These are phyloP conservation scores for Apiotrichum domesticum DNA, from an alignment of 1,284 basidiomycete genomes.

Conservation along the genomic window DNA sequence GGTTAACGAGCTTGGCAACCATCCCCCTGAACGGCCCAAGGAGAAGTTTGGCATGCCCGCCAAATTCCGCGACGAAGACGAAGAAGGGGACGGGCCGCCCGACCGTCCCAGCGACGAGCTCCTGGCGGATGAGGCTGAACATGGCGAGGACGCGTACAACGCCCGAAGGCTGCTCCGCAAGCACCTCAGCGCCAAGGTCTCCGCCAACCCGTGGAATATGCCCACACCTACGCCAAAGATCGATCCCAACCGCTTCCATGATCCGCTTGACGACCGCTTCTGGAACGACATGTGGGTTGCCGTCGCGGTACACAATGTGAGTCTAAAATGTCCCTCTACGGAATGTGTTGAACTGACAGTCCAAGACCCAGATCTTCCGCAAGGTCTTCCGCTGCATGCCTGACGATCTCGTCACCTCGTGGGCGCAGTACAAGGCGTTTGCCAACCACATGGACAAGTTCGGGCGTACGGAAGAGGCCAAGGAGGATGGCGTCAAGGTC, in stretches of 20 bases:
- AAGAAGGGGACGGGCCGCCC: slow-evolving; percentile 38
- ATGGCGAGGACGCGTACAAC: slow-evolving; percentile 49
- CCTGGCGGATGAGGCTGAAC: slow-evolving; percentile 41
- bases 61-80: slow-evolving; percentile 49
- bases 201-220: slow-evolving; percentile 48
- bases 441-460: slow-evolving; percentile 65
- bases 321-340: background rate
- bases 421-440: slow-evolving; percentile 91
- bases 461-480: slow-evolving; percentile 43
- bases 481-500: slow-evolving; percentile 39
- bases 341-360: background rate
- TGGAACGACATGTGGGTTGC: slow-evolving; percentile 86
- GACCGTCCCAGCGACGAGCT: slow-evolving; percentile 21
- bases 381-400: slow-evolving; percentile 89
- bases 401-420: slow-evolving; percentile 82
- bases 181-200: slow-evolving; percentile 55
- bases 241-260: slow-evolving; percentile 72
- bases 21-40: slow-evolving; percentile 14
- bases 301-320: slow-evolving; percentile 65
- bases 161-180: slow-evolving; percentile 55
- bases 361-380: slow-evolving; percentile 76
- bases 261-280: slow-evolving; percentile 76
- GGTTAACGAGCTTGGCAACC: slow-evolving; percentile 3
- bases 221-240: slow-evolving; percentile 64
- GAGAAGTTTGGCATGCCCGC: slow-evolving; percentile 53